Evolutionary conservation across 768 basidiomycete genomes (phyloP), one percentile per base, ranked within the genome.

Genomic region (Pleurotus giganteus): DNA sequence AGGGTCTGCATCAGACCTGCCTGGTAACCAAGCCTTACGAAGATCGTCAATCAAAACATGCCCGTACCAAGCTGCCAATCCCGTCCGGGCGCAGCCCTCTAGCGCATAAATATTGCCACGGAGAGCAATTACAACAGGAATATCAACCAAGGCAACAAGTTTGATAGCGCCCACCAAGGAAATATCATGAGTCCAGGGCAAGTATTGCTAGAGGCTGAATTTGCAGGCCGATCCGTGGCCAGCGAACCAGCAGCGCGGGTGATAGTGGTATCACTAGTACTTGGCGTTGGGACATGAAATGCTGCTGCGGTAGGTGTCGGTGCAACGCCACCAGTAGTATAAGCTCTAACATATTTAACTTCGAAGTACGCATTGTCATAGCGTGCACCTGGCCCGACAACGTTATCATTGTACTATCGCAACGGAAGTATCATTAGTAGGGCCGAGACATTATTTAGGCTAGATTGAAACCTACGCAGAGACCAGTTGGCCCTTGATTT

Each of bases 321-420:
- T 31, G 47, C 47, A 6, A 50, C 32, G 32, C n/a, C 32, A 23
- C 19, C 15, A 29, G 19, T 53, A 23, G 63, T 65, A 41, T 69
- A 71, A 5, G 69, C 67, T 15, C 84, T 82, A 27, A 91, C 69
- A 58, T 84, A 84, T 51, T 76, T 74, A 62, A 90, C 74, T 66
- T 89, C 86, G 60, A 88, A 91, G 68, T 81, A 86, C 2, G 79
- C 78, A 28, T 72, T 61, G 60, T 74, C 66, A 60, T 72, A 79
- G 52, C 69, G 55, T 19, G 58, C 69, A 7, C 75, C 76, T 3
- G 74, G 63, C 26, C 77, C 76, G 42, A 78, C 69, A 13, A 82
- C 79, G 57, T 78, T 80, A 62, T 80, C 79, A 26, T 73, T 72
- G 61, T 81, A 82, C 71, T 80, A 46, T n/a, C n/a, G n/a, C n/a